Conservation (phyloP, 805 yeast species). For the Saccharomyces cerevisiae region DNA sequence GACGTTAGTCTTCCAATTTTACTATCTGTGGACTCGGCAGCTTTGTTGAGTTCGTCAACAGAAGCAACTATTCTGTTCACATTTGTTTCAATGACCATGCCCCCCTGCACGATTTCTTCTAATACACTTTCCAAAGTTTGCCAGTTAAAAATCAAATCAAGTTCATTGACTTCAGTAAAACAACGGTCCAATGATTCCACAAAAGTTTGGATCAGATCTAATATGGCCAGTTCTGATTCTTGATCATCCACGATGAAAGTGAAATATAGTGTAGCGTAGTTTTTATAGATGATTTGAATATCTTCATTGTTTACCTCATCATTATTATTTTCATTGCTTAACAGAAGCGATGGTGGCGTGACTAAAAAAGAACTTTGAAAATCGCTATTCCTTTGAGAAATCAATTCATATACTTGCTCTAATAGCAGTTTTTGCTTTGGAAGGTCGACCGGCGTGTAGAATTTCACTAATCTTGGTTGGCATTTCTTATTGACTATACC, state of each 20-base stretch:
- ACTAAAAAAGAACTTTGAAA: constrained; percentile 83
- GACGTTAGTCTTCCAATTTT: constrained; percentile 17
- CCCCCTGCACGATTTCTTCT: constrained; percentile 92
- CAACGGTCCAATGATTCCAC: constrained; percentile 92
- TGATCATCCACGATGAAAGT: constrained; percentile 94
- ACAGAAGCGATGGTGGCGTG: constrained; percentile 65
- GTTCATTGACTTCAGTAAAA: constrained; percentile 88
- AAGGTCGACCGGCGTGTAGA: constrained; percentile 85
- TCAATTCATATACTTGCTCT: constrained; percentile 72
- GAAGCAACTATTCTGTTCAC: constrained; percentile 71
- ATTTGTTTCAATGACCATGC: constrained; percentile 93
- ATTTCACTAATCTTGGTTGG: constrained; percentile 79
- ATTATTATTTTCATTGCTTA: constrained; percentile 22
- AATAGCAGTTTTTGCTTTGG: constrained; percentile 72
- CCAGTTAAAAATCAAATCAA: constrained; percentile 98
- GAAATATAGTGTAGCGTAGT: constrained; percentile 92
- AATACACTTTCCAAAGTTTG: constrained; percentile 87
- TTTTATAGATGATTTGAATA: constrained; percentile 84
- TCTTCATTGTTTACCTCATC: constrained; percentile 46
- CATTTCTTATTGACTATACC: constrained; percentile 75
- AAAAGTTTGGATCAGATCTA: constrained; percentile 92
- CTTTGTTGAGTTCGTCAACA: constrained; percentile 47
- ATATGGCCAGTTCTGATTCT: constrained; percentile 87
- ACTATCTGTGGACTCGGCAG: constrained; percentile 20
- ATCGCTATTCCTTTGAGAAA: constrained; percentile 55